Evolutionary conservation across 345 rosid species (phyloP).

Genomic region (Sonneratia alba): DNA sequence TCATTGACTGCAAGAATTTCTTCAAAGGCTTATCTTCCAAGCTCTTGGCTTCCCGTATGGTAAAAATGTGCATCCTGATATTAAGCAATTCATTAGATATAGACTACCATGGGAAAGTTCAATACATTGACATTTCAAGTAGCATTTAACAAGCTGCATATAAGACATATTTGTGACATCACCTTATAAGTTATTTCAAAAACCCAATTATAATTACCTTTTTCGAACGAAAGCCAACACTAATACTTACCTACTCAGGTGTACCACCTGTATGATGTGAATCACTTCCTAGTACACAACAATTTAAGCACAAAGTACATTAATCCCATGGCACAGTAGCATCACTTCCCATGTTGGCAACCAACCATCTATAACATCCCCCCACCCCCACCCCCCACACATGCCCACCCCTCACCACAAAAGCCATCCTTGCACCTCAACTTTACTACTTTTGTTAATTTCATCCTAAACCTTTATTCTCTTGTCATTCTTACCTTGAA

Average conservation of each 20-base stretch:
- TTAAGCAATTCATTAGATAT: constrained; percentile 10
- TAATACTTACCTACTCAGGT: neutral
- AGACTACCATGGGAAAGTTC: neutral
- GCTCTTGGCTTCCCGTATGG: constrained; percentile 50
- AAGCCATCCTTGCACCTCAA: neutral
- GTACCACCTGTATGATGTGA: neutral
- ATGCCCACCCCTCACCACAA: too few relatives aligned
- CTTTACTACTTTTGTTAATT: neutral
- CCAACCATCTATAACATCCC: neutral
- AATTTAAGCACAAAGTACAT: neutral
- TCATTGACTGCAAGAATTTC: constrained; percentile 25
- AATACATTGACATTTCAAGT: neutral
- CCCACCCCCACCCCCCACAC: neutral
- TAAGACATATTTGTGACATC: neutral
- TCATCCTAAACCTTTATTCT: neutral
- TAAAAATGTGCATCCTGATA: constrained; percentile 56
- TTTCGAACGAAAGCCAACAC: neutral
- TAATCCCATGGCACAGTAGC: neutral
- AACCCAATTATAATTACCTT: neutral
- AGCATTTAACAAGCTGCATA: neutral
- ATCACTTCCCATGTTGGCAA: neutral
- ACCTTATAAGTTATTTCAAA: neutral
- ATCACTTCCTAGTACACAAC: neutral
- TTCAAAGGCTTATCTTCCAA: constrained; percentile 35
- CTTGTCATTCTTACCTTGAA: too few relatives aligned